Conservation (phyloP, 768 basidiomycete genomes). For the Macrolepiota albuminosa region DNA sequence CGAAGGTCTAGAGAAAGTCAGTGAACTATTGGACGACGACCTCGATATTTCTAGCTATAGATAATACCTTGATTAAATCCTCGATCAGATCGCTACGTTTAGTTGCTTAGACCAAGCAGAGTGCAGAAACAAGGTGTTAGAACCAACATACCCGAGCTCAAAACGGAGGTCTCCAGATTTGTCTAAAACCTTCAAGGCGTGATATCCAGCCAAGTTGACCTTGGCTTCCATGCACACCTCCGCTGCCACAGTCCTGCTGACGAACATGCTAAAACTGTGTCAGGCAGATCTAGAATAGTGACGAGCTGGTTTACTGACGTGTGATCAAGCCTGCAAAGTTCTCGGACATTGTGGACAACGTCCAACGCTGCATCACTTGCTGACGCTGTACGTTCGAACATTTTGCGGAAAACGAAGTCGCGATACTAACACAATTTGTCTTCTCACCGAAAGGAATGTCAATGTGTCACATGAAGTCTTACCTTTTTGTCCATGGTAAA, state of each 20-base stretch:
- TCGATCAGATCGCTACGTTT: constrained; percentile 45
- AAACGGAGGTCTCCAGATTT: constrained; percentile 64
- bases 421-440: constrained; percentile 48
- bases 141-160: constrained; percentile 49
- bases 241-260: constrained; percentile 77
- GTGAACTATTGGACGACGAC: constrained; percentile 8
- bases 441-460: background rate
- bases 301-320: constrained; percentile 37
- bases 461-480: constrained; percentile 3
- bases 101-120: background rate
- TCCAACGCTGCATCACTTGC: constrained; percentile 52
- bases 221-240: constrained; percentile 82
- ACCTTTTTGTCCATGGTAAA: constrained; percentile 79
- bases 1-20: constrained; percentile 48
- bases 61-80: constrained; percentile 60
- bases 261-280: constrained; percentile 58
- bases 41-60: background rate
- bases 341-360: constrained; percentile 65
- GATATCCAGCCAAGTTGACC: constrained; percentile 63
- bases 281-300: constrained; percentile 1
- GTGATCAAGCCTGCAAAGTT: constrained; percentile 64
- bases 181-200: constrained; percentile 63
- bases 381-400: constrained; percentile 60
- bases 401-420: constrained; percentile 83
- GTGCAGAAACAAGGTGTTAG: background rate